Evolutionary conservation across 1,139 yeast species (phyloP), one percentile per base, ranked within the genome.

Genomic region (Candida glucosophila): DNA sequence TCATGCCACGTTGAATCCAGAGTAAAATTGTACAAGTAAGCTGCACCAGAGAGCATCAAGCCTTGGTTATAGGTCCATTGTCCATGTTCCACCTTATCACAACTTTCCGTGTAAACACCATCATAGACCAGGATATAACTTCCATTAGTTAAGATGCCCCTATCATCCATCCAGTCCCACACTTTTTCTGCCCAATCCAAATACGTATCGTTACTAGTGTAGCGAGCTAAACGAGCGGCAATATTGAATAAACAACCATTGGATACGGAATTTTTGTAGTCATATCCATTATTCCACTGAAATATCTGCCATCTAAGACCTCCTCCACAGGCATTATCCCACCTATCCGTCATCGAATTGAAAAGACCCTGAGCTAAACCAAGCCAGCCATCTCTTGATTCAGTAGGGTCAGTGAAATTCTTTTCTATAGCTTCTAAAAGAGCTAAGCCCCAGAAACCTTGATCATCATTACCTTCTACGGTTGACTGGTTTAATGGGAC

Each of bases 261-360:
- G 12, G 93, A 74, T 32, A 88, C 92, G 6, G 93, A 64, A 52
- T 88, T 88, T 55, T 88, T 88, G 51, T 88, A 88, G 52, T 82
- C 81, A 50, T 86, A 88, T 39, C 97, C 97, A 6, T 86, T 67
- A 51, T 88, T 88, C 94, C 95, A 88, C 33, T 81, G 73, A 61
- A 82, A 88, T 48, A 88, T 88, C 58, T 88, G 97, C 97, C 97
- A 88, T 57, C 96, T 71, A 34, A 88, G 65, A 2, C 97, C 97
- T 32, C 97, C 97, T 27, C 67, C 70, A 29, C 67, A 44, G 3
- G 47, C 61, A 6, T 51, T 41, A 47, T 88, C 96, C 97, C 97
- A 88, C 52, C 96, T 70, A 19, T 70, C 55, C 20, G 83, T 72
- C 95, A 88, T 86, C 17, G 93, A 80, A 50, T 86, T 85, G 61